Evolutionary conservation across 2,329 filamentous ascomycete species (phyloP).

Genomic region (Zymoseptoria brevis): DNA sequence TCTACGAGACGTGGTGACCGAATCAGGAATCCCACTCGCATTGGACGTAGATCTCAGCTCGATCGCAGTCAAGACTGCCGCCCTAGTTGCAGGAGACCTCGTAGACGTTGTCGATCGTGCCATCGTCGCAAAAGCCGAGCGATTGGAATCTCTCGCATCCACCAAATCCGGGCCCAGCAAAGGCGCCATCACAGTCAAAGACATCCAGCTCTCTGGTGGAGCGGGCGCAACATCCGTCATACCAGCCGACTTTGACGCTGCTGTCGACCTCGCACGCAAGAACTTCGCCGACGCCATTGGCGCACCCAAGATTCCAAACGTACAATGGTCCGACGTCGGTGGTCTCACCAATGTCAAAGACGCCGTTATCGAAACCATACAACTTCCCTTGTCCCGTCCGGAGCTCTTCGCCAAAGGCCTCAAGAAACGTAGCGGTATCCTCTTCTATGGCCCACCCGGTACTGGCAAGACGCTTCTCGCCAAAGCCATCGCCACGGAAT

Average conservation of each 20-base stretch:
- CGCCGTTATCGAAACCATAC: slow-evolving; percentile 93
- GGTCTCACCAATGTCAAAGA: slow-evolving; percentile 91
- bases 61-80: slow-evolving; percentile 90
- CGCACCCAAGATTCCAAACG: slow-evolving; percentile 94
- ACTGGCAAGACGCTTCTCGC: slow-evolving; percentile 89
- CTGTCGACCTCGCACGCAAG: slow-evolving; percentile 90
- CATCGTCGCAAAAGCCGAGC: slow-evolving; percentile 63
- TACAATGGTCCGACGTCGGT: slow-evolving; percentile 92
- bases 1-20: slow-evolving; percentile 66
- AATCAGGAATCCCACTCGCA: slow-evolving; percentile 67
- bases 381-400: slow-evolving; percentile 80
- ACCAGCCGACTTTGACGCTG: slow-evolving; percentile 78
- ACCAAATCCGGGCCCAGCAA: slow-evolving; percentile 31
- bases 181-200: slow-evolving; percentile 52
- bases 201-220: slow-evolving; percentile 84
- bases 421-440: slow-evolving; percentile 91
- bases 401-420: slow-evolving; percentile 95
- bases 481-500: slow-evolving; percentile 88
- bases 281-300: slow-evolving; percentile 98
- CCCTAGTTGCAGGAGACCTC: slow-evolving; percentile 81
- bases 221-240: slow-evolving; percentile 69
- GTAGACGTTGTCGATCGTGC: slow-evolving; percentile 92
- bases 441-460: slow-evolving; percentile 86
- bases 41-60: slow-evolving; percentile 74
- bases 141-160: slow-evolving; percentile 64